These are phyloP conservation scores for Tetradesmus obliquus DNA, from an alignment of 139 green algal species.

Conservation along the genomic window DNA sequence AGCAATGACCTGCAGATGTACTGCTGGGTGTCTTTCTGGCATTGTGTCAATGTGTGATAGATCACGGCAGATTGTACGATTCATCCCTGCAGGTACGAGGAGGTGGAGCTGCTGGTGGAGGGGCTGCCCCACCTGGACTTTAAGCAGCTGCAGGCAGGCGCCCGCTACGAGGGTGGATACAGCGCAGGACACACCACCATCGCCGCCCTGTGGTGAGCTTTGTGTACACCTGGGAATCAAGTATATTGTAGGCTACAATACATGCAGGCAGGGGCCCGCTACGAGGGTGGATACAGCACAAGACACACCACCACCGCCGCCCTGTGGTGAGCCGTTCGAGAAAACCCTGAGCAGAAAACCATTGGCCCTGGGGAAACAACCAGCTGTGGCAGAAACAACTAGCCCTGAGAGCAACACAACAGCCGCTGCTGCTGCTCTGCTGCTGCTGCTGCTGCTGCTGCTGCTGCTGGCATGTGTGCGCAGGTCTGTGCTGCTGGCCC, in stretches of 20 bases:
- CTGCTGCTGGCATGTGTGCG: not conserved
- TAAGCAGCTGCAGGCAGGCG: slow-evolving; percentile 62
- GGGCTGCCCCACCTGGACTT: slow-evolving; percentile 88
- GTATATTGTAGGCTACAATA: no score
- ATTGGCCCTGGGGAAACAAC: no score
- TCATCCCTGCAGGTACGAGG: slow-evolving; percentile 53
- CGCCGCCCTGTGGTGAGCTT: slow-evolving; percentile 65
- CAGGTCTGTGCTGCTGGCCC: slow-evolving; percentile 29
- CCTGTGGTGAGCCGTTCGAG: slow-evolving; percentile 64
- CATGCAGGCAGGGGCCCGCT: slow-evolving; percentile 64
- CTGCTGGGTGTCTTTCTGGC: no score
- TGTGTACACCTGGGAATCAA: not conserved
- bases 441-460: not conserved
- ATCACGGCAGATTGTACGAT: no score
- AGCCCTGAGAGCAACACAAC: not conserved
- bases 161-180: slow-evolving; percentile 77
- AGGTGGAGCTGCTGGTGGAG: slow-evolving; percentile 89
- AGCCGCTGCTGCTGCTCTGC: not conserved
- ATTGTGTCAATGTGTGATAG: no score
- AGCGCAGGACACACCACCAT: slow-evolving; percentile 50
- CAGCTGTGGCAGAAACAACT: no score
- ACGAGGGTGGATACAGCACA: slow-evolving; percentile 74
- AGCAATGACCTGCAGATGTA: no score
- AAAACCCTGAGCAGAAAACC: no score
- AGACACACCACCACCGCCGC: slow-evolving; percentile 49